These are phyloP conservation scores for Erigeron philadelphicus DNA, from an alignment of 140 eudicot genomes.

Conservation along the genomic window DNA sequence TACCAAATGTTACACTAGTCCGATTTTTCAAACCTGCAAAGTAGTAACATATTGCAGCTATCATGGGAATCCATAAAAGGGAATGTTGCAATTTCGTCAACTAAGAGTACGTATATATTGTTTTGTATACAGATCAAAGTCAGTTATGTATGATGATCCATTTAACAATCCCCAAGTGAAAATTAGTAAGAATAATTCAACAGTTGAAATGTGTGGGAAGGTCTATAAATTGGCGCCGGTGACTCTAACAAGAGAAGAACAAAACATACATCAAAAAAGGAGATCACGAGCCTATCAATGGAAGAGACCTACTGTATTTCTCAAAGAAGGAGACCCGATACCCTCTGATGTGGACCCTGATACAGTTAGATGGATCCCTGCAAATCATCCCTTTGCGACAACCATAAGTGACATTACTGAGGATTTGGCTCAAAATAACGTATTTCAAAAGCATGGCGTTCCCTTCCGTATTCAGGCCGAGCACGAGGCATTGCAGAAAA, in stretches of 20 bases:
- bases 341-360: constrained; percentile 99
- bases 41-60: neutral
- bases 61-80: neutral
- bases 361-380: constrained; percentile 94
- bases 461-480: constrained; percentile 98
- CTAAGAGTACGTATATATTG: neutral
- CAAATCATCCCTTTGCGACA: constrained; percentile 98
- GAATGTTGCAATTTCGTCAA: neutral
- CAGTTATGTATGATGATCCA: constrained; percentile 88
- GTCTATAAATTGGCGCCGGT: constrained; percentile 90
- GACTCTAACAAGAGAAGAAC: constrained; percentile 80
- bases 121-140: constrained; percentile 48
- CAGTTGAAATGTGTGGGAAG: constrained; percentile 96
- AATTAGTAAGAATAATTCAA: constrained; percentile 63
- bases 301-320: constrained; percentile 90
- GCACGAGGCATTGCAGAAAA: constrained; percentile 93
- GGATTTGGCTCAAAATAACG: constrained; percentile 91
- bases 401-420: constrained; percentile 87
- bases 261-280: constrained; percentile 73
- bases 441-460: constrained; percentile 91
- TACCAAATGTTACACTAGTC: neutral
- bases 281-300: constrained; percentile 98
- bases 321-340: constrained; percentile 85
- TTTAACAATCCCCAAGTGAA: constrained; percentile 92
- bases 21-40: neutral